Conservation (phyloP, 164 flowering plant species). For the Stephania yunnanensis region DNA sequence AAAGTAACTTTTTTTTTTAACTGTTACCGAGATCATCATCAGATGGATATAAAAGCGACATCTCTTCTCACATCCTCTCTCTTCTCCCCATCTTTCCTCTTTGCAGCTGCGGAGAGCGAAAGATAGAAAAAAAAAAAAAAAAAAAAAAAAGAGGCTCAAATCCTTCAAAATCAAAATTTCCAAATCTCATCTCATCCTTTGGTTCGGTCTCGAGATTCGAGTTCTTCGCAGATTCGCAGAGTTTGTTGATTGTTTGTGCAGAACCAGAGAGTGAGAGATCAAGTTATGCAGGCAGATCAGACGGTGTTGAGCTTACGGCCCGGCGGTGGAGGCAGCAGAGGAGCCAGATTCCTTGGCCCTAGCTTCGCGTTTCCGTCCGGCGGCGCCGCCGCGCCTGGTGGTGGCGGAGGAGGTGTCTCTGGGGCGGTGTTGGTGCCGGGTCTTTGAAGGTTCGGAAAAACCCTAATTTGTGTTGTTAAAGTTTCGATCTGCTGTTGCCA, state of each 20-base stretch:
- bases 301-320: constrained; percentile 87
- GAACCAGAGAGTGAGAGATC: neutral
- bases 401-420: constrained; percentile 17
- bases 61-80: neutral
- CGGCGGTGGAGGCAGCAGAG: constrained; percentile 66
- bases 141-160: neutral
- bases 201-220: neutral
- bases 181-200: neutral
- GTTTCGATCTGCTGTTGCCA: constrained; percentile 4
- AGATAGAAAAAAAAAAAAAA: neutral
- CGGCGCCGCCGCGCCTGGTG: constrained; percentile 6
- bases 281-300: constrained; percentile 95
- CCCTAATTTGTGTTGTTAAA: constrained; percentile 11
- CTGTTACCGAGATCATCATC: neutral
- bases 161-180: neutral
- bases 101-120: constrained; percentile 1
- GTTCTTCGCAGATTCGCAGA: neutral
- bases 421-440: constrained; percentile 18
- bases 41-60: neutral
- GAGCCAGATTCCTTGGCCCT: constrained; percentile 49
- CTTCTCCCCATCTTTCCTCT: constrained; percentile 1
- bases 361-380: constrained; percentile 38
- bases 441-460: constrained; percentile 33
- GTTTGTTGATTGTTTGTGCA: neutral
- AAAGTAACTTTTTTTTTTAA: too few relatives aligned